Evolutionary conservation across 2,329 filamentous ascomycete genomes (phyloP).

Genomic region (Macrophomina phaseolina): DNA sequence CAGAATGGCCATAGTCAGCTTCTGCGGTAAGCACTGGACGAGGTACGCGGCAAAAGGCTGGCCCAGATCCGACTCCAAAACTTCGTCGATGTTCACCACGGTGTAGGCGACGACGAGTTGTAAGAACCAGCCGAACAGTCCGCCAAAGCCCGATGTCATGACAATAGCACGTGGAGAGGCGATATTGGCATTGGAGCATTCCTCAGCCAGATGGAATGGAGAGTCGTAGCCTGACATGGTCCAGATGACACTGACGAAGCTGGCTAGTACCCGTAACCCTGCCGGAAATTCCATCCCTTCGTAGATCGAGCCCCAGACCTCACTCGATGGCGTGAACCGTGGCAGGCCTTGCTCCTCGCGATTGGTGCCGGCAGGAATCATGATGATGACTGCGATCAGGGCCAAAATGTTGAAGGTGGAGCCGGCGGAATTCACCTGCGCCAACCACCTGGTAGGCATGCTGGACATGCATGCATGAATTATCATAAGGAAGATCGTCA

Average conservation of each 20-base stretch:
- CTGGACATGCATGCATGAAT: constrained; percentile 71
- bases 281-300: constrained; percentile 70
- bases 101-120: constrained; percentile 77
- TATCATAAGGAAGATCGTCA: constrained; percentile 71
- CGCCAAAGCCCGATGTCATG: constrained; percentile 69
- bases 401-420: constrained; percentile 74
- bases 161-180: constrained; percentile 75
- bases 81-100: constrained; percentile 65
- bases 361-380: constrained; percentile 67
- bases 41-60: constrained; percentile 75
- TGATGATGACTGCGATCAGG: constrained; percentile 68
- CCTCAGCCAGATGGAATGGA: constrained; percentile 75
- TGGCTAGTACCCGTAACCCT: constrained; percentile 72
- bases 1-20: constrained; percentile 66
- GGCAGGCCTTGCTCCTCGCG: constrained; percentile 58
- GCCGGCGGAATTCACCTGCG: constrained; percentile 71
- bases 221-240: constrained; percentile 67
- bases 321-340: constrained; percentile 62
- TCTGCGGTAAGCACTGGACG: constrained; percentile 67
- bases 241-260: constrained; percentile 73
- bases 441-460: constrained; percentile 74
- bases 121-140: constrained; percentile 73
- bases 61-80: constrained; percentile 66
- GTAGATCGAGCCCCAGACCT: constrained; percentile 71
- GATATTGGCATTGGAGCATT: constrained; percentile 74